phyloP scores from a whole-genome alignment of 2,329 filamentous ascomycete genomes.

The Claviceps cyperi region DNA sequence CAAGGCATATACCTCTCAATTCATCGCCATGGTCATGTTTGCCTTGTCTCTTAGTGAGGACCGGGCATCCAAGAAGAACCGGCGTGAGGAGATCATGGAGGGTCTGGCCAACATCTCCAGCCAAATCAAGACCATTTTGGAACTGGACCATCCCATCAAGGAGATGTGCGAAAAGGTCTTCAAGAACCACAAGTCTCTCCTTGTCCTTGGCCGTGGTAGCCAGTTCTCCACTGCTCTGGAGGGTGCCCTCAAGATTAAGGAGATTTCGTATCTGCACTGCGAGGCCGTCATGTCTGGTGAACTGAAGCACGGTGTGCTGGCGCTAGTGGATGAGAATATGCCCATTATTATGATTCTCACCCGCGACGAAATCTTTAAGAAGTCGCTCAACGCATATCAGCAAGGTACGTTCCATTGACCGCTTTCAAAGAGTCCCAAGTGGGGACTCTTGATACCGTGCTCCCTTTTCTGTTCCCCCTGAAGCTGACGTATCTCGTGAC shows the following conservation, averaged over 20 bases:
- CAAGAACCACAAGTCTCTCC: conserved; percentile 92
- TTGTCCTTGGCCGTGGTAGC: conserved; percentile 85
- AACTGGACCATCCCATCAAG: conserved; percentile 90
- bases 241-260: conserved; percentile 98
- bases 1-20: conserved; percentile 98
- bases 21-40: conserved; percentile 99
- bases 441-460: not conserved
- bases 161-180: conserved; percentile 80
- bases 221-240: conserved; percentile 96
- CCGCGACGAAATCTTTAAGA: conserved; percentile 88
- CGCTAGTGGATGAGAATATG: conserved; percentile 92
- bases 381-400: conserved; percentile 99
- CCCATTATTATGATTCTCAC: conserved; percentile 99
- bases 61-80: conserved; percentile 81
- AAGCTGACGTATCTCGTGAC: not conserved
- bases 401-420: conserved; percentile 47
- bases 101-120: conserved; percentile 75
- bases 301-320: conserved; percentile 96
- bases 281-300: conserved; percentile 99
- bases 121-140: conserved; percentile 84
- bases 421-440: too few relatives aligned
- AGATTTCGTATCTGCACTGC: conserved; percentile 98
- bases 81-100: conserved; percentile 91
- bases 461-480: not conserved
- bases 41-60: conserved; percentile 92